Conservation (phyloP, 306 rosid genomes). For the Abrus pulchellus region DNA sequence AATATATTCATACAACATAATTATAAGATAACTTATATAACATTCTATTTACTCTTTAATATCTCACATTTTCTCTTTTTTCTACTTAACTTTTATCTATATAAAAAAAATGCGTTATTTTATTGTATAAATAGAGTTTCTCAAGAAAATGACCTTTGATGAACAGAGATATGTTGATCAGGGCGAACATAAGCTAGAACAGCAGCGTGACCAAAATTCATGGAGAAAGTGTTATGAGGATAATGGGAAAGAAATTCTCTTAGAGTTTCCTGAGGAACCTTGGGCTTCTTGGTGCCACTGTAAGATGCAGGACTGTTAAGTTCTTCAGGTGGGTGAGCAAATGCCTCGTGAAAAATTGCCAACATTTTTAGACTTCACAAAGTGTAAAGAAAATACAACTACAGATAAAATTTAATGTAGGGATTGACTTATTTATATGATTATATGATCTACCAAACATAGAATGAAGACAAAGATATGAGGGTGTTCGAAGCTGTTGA, state of each 20-base stretch:
- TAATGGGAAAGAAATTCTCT: slow-evolving; percentile 67
- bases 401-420: neutral
- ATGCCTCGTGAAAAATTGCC: slow-evolving; percentile 82
- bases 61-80: no score
- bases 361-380: slow-evolving; percentile 58
- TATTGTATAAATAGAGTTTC: no score
- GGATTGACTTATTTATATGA: slow-evolving; percentile 32
- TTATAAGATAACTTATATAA: no score
- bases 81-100: no score
- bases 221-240: slow-evolving; percentile 68
- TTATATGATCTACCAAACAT: neutral
- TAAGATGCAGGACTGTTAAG: slow-evolving; percentile 85
- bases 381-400: neutral
- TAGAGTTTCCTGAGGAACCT: slow-evolving; percentile 83
- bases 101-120: no score
- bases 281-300: slow-evolving; percentile 67
- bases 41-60: no score
- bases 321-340: slow-evolving; percentile 87
- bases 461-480: neutral
- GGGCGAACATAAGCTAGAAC: slow-evolving; percentile 76
- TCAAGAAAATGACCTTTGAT: slow-evolving; percentile 57
- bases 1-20: no score
- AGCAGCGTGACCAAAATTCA: slow-evolving; percentile 73
- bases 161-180: slow-evolving; percentile 48
- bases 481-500: neutral